Evolutionary conservation across 495 filamentous ascomycete species (phyloP), one percentile per base, ranked within the genome.

Genomic region (Hamigera avellanea): DNA sequence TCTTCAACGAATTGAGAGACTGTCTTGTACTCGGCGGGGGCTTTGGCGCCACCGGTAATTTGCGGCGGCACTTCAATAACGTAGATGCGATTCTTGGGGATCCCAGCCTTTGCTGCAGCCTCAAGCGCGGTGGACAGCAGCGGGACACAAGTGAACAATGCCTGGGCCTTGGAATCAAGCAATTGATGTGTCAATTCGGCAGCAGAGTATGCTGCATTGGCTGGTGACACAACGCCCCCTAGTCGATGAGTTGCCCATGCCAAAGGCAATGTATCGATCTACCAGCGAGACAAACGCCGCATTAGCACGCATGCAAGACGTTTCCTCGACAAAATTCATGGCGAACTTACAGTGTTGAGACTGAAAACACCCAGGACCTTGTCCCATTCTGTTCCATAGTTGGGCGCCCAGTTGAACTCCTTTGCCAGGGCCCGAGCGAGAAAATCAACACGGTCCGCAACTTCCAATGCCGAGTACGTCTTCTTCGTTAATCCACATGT

Each of bases 231-330:
- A 27, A 95, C 71, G 35, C 86, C 87, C 2, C 75, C 77, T 2
- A 93, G 56, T 19, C 78, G 69, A 51, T 93, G 86, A 12, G 80
- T 67, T 0, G 84, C 81, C 72, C 82, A 88, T 12, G 73, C 69
- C 8, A 88, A 64, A 8, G 85, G 71, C 32, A 91, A 40, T 31
- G 80, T 84, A 56, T 95, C 87, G 41, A 95, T 76, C 85, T 93
- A 37, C 19, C 8, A 30, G n/a, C n/a, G n/a, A 15, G 10, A 27
- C 18, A 7, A 21, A 32, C 33, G 10, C 27, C 10, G 27, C 5
- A 15, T 15, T 5, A 30, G 12, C 27, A 30, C n/a, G 10, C 12
- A 13, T 5, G 14, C 27, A n/a, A 14, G 25, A 26, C 12, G 25
- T 6, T 26, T 6, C n/a, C 12, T 13, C 12, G 12, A 3, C n/a